Conservation (phyloP, 2,329 filamentous ascomycete genomes). For the Aspergillus uvarum region DNA sequence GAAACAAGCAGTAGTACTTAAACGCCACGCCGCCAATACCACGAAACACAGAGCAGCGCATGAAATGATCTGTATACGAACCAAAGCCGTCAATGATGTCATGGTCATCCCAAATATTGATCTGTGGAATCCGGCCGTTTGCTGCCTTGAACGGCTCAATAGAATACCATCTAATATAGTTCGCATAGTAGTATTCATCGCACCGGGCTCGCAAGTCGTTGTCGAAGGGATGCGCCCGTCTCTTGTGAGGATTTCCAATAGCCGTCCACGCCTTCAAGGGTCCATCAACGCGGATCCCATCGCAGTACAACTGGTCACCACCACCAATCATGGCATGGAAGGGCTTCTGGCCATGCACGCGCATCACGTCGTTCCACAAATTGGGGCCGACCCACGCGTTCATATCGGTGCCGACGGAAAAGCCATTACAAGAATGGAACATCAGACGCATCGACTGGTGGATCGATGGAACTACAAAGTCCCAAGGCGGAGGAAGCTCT, state of each 20-base stretch:
- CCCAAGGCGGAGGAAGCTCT: slow-evolving; percentile 53
- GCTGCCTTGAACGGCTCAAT: slow-evolving; percentile 61
- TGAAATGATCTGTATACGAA: slow-evolving; percentile 66
- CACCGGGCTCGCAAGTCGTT: slow-evolving; percentile 62
- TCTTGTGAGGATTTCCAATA: slow-evolving; percentile 61
- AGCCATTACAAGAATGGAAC: slow-evolving; percentile 69
- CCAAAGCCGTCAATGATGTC: slow-evolving; percentile 69
- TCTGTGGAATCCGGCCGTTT: slow-evolving; percentile 62
- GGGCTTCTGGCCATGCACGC: slow-evolving; percentile 58
- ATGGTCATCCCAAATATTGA: slow-evolving; percentile 66
- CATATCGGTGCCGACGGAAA: slow-evolving; percentile 65
- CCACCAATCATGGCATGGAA: slow-evolving; percentile 79
- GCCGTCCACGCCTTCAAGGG: slow-evolving; percentile 68
- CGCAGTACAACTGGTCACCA: slow-evolving; percentile 80
- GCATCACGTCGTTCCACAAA: slow-evolving; percentile 65
- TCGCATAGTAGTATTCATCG: slow-evolving; percentile 62
- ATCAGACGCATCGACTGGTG: slow-evolving; percentile 68
- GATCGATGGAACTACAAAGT: slow-evolving; percentile 59
- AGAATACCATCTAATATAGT: slow-evolving; percentile 67
- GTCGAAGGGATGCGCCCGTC: slow-evolving; percentile 61
- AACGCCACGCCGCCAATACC: slow-evolving; percentile 61
- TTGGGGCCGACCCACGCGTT: slow-evolving; percentile 62
- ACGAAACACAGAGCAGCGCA: slow-evolving; percentile 64
- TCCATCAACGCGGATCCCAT: slow-evolving; percentile 78
- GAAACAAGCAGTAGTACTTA: slow-evolving; percentile 66